A percentile compares a stretch with the other conserved stretches of the same genome.
Conservation (phyloP, 352 stramenopile species). For the Pythium biforme region DNA sequence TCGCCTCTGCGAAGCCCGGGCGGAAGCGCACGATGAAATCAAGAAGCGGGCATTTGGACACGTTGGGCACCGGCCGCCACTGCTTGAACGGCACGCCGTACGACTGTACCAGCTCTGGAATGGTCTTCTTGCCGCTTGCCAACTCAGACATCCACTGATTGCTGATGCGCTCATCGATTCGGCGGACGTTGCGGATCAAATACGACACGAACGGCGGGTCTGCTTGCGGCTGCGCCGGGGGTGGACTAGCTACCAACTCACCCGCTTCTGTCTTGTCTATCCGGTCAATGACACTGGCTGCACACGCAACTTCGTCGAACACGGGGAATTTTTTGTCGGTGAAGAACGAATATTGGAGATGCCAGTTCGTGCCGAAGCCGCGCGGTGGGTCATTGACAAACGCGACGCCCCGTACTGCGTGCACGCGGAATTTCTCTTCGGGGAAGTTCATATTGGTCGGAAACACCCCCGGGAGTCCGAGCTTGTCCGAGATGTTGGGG, state of each 20-base stretch:
- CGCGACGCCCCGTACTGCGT: constrained; percentile 66
- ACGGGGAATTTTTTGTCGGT: constrained; percentile 70
- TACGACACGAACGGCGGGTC: constrained; percentile 73
- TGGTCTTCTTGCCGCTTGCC: constrained; percentile 51
- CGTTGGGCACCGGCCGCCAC: constrained; percentile 69
- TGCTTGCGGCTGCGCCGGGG: neutral
- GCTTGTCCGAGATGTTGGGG: constrained; percentile 68
- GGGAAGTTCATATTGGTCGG: constrained; percentile 70
- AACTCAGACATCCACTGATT: constrained; percentile 84
- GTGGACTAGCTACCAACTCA: neutral
- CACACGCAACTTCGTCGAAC: constrained; percentile 66
- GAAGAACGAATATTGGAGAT: constrained; percentile 85
- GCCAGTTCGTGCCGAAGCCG: constrained; percentile 80
- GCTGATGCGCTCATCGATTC: constrained; percentile 75
- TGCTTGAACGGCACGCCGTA: constrained; percentile 84
- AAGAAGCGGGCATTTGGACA: constrained; percentile 78
- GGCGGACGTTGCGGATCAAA: constrained; percentile 79
- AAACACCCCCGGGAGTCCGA: constrained; percentile 69
- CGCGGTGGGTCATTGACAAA: constrained; percentile 75
- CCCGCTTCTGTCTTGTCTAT: constrained; percentile 22
- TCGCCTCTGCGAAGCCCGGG: constrained; percentile 64
- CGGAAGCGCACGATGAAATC: constrained; percentile 79
- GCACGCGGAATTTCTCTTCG: constrained; percentile 81
- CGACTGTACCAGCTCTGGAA: constrained; percentile 70
- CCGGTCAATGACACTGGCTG: constrained; percentile 47